Percentiles rank a stretch among this genome's conserved stretches.
phyloP scores from a whole-genome alignment of 1,139 yeast species.

The Suhomyces chickasaworum region DNA sequence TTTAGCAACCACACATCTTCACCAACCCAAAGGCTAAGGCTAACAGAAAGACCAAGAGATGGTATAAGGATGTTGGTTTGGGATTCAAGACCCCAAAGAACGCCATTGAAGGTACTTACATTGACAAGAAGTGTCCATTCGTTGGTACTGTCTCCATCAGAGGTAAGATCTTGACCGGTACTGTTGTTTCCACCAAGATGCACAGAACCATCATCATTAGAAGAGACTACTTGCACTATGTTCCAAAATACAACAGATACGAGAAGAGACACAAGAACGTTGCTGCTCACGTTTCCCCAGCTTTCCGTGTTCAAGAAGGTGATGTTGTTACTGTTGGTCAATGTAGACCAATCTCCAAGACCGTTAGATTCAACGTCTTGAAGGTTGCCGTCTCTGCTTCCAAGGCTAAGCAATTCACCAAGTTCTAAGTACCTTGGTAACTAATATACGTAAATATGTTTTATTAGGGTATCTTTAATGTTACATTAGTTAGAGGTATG shows the following conservation, averaged over 20 bases:
- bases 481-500: slow-evolving; percentile 23
- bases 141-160: slow-evolving; percentile 96
- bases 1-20: slow-evolving; percentile 99
- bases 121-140: slow-evolving; percentile 99
- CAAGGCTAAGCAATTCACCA: slow-evolving; percentile 92
- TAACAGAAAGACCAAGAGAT: slow-evolving; percentile 99
- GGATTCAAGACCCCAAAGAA: slow-evolving; percentile 99
- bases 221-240: slow-evolving; percentile 99
- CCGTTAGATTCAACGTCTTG: slow-evolving; percentile 99
- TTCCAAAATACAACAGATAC: slow-evolving; percentile 99
- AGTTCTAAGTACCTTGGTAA: slow-evolving; percentile 63
- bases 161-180: slow-evolving; percentile 98
- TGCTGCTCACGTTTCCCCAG: slow-evolving; percentile 99
- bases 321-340: slow-evolving; percentile 99
- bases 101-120: slow-evolving; percentile 98
- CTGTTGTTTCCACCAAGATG: slow-evolving; percentile 99
- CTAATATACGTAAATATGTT: slow-evolving; percentile 12
- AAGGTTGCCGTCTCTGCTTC: slow-evolving; percentile 90
- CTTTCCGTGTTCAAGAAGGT: slow-evolving; percentile 99
- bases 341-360: slow-evolving; percentile 99
- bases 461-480: slow-evolving; percentile 23
- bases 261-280: slow-evolving; percentile 99
- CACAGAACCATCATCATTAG: slow-evolving; percentile 99
- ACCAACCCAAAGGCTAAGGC: slow-evolving; percentile 99
- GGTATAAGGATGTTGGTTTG: slow-evolving; percentile 99